Conservation (phyloP, 106 monocot genomes). For the Agapanthus africanus region DNA sequence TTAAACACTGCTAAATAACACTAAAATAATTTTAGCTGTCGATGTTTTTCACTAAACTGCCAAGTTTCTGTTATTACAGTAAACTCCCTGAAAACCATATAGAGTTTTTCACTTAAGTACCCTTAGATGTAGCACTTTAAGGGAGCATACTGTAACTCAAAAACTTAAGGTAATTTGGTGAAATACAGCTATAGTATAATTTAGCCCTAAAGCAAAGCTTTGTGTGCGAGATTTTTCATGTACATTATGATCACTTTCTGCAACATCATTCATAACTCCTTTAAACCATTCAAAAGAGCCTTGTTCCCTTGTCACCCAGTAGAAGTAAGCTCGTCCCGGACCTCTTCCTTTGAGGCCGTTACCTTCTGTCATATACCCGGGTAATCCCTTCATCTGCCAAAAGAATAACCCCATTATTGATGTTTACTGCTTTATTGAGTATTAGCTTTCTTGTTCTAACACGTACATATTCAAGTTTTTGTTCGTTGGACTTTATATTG, state of each 20-base stretch:
- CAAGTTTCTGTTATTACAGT: too few species aligned
- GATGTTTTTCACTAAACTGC: too few species aligned
- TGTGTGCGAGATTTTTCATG: not conserved
- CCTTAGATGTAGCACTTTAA: too few species aligned
- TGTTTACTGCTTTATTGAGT: not conserved
- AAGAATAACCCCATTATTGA: not conserved
- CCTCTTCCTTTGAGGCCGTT: slow-evolving; percentile 28
- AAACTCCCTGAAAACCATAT: too few species aligned
- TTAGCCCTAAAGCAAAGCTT: not conserved
- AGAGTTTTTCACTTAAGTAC: too few species aligned
- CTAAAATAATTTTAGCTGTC: too few species aligned
- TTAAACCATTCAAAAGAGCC: slow-evolving; percentile 96
- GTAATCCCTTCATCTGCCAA: not conserved
- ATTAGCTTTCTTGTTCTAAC: not conserved
- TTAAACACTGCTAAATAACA: too few species aligned
- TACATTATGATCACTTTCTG: slow-evolving; percentile 73
- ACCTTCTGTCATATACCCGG: slow-evolving; percentile 11
- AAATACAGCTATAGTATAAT: too few species aligned
- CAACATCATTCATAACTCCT: slow-evolving; percentile 95
- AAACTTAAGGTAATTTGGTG: too few species aligned
- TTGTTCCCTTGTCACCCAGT: slow-evolving; percentile 95
- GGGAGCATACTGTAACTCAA: too few species aligned
- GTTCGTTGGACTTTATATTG: slow-evolving; percentile 54
- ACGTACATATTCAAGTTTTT: slow-evolving; percentile 10
- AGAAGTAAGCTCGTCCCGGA: slow-evolving; percentile 84